These are phyloP conservation scores for Neonectria ditissima DNA, from an alignment of 2,329 filamentous ascomycete species.

Conservation along the genomic window DNA sequence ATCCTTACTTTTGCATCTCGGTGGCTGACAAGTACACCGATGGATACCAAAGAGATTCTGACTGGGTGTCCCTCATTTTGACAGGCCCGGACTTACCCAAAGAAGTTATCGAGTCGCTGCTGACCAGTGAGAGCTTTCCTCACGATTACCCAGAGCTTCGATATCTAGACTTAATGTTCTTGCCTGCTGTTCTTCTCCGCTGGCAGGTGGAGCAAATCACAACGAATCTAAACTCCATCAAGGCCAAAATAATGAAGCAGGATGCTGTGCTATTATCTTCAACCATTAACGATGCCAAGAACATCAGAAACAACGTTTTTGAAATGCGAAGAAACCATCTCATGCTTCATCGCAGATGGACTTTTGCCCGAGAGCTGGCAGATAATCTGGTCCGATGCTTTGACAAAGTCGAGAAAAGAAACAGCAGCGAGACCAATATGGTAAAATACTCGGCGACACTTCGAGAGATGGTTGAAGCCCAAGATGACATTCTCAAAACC, in stretches of 20 bases:
- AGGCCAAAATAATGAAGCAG: conserved; percentile 2
- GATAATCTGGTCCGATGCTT: conserved; percentile 1
- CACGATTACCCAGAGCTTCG: conserved; percentile 8
- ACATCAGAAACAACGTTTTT: not conserved
- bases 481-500: not conserved
- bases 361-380: not conserved
- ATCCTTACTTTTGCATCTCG: conserved; percentile 3
- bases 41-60: conserved; percentile 7
- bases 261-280: not conserved
- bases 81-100: not conserved
- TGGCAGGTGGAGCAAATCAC: conserved; percentile 8
- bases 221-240: not conserved
- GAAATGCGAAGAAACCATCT: not conserved
- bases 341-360: conserved; percentile 8
- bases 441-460: not conserved
- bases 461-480: conserved; percentile 1
- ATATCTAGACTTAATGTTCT: conserved; percentile 1
- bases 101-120: not conserved
- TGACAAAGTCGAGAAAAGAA: not conserved
- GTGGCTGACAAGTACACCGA: conserved; percentile 6
- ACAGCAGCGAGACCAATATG: not conserved
- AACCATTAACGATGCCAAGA: not conserved
- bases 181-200: conserved; percentile 1
- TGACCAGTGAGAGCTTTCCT: not conserved
- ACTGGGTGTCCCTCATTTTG: not conserved